phyloP scores from a whole-genome alignment of 192 early-diverging fungal genomes.

The Rhizophagus prolifer region DNA sequence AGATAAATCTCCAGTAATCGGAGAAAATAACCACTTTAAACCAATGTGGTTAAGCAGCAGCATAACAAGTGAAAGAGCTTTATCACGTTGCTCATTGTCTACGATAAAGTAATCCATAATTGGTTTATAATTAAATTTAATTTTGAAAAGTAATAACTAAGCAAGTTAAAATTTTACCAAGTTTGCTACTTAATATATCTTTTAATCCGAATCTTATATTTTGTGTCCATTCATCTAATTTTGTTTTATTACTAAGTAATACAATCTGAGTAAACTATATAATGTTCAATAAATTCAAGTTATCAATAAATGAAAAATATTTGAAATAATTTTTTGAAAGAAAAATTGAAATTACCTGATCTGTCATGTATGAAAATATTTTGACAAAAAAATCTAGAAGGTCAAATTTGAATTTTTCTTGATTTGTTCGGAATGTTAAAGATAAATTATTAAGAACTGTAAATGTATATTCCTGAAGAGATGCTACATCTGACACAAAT shows the following conservation, averaged over 20 bases:
- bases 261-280: background rate
- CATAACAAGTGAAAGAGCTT: conserved; percentile 31
- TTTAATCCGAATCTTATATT: conserved; percentile 36
- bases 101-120: background rate
- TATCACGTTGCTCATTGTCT: conserved; percentile 36
- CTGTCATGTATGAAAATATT: conserved; percentile 27
- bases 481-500: background rate
- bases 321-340: background rate
- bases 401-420: conserved; percentile 40
- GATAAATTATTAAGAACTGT: conserved; percentile 32
- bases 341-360: conserved; percentile 14
- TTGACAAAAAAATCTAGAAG: conserved; percentile 34
- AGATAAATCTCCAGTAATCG: background rate
- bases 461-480: background rate
- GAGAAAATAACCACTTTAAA: conserved; percentile 40
- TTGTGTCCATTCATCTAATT: conserved; percentile 13
- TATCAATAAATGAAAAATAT: background rate
- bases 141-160: background rate
- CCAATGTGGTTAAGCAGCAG: conserved; percentile 38
- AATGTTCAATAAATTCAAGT: conserved; percentile 16
- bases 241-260: background rate
- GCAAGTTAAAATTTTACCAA: conserved; percentile 30
- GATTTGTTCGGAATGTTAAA: conserved; percentile 27
- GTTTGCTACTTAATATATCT: conserved; percentile 40
- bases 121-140: background rate